These are phyloP conservation scores for Pseudoperonospora humuli DNA, from an alignment of 352 stramenopile species.

Conservation along the genomic window DNA sequence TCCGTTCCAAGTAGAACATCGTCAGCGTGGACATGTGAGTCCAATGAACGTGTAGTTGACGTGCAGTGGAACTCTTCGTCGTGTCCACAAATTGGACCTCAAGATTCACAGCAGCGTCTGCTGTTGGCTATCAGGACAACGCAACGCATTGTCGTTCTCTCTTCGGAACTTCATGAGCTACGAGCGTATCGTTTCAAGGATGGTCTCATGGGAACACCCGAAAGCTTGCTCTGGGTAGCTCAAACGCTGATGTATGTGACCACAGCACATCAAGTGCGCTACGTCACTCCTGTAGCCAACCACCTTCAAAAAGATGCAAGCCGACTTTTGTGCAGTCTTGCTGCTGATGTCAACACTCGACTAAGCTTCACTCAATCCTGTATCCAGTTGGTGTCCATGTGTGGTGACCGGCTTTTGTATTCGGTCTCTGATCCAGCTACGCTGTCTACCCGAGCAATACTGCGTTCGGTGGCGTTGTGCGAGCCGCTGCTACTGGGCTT, in stretches of 20 bases:
- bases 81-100: constrained; percentile 8
- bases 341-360: constrained; percentile 4
- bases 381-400: constrained; percentile 39
- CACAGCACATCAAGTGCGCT: constrained; percentile 36
- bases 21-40: constrained; percentile 25
- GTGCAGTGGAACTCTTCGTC: constrained; percentile 44
- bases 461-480: constrained; percentile 40
- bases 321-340: constrained; percentile 24
- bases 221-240: constrained; percentile 61
- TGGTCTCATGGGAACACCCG: constrained; percentile 29
- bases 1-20: constrained; percentile 18
- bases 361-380: constrained; percentile 11
- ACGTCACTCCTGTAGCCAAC: constrained; percentile 33
- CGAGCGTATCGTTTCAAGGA: constrained; percentile 26
- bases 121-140: constrained; percentile 48
- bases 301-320: constrained; percentile 5
- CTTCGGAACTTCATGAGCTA: constrained; percentile 26
- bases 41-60: constrained; percentile 39
- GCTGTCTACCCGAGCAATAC: constrained; percentile 26
- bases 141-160: constrained; percentile 49
- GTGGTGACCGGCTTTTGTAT: constrained; percentile 52
- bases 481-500: constrained; percentile 52
- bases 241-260: constrained; percentile 62
- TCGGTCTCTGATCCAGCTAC: constrained; percentile 29
- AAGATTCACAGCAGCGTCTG: constrained; percentile 16